Base-by-base conservation (phyloP, 2,329 filamentous ascomycete genomes). In the Venturia carpophila region DNA sequence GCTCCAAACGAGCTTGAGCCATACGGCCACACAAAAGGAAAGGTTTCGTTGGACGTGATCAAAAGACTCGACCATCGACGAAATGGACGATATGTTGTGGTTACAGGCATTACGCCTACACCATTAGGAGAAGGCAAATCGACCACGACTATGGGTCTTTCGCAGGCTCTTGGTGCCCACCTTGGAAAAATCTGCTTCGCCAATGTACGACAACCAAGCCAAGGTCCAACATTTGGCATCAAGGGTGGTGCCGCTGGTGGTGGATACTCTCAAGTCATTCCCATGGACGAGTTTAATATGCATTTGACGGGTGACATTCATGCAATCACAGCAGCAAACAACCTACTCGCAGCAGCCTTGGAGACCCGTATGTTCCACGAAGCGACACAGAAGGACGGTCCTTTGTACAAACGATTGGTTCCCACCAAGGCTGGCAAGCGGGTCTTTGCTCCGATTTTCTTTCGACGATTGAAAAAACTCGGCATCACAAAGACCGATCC, bases 231-330 rank as follows among this genome's bases (percentile, higher is more conserved):
- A 0, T 99, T 99, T 75, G 94, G 94, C 72, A 97, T 99, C 83
- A 99, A 99, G 83, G 94, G 94, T 68, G 94, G 94, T 72, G 94
- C 94, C 67, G 94, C 94, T 65, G 94, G 94, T 72, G 94, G 94
- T 76, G 94, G 94, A 47, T 99, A 97, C 84, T 96, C 91, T 76
- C 94, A 99, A 77, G 94, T 99, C 73, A 97, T 99, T 71, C 94
- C 94, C 66, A 99, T 99, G 94, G 94, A 99, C 72, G 94, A 99
- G 77, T 99, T 99, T 82, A 99, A 99, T 79, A 81, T 99, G 73
- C 94, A 99, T 76, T 80, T 99, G 72, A 99, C 94, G 65, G 94
- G 94, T 72, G 94, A 99, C 75, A 97, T 99, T 66, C 94, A 99
- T 76, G 94, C 94, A 69, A 94, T 99, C 73, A 92, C 92, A 64